Percentiles rank a stretch among this genome's conserved stretches.
These are phyloP conservation scores for Saksenaea oblongispora DNA, from an alignment of 371 early-diverging fungal species.

Conservation along the genomic window DNA sequence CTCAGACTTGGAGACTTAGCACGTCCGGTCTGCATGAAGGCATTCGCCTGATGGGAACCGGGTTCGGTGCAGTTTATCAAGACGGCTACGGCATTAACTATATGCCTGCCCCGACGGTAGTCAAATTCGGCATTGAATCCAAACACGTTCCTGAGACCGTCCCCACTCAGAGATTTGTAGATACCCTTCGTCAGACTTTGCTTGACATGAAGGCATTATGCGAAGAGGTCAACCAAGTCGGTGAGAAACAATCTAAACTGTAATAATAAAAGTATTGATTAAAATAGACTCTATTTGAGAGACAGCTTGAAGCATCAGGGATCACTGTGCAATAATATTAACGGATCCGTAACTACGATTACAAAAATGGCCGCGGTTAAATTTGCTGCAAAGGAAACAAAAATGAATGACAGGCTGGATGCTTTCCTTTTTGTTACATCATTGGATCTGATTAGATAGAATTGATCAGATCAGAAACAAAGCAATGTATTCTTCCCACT, in stretches of 20 bases:
- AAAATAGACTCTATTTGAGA: too few relatives aligned
- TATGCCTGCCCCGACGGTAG: conserved; percentile 59
- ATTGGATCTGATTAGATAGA: neutral
- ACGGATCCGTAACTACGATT: too few relatives aligned
- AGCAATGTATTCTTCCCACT: neutral
- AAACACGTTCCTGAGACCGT: conserved; percentile 58
- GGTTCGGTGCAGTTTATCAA: conserved; percentile 73
- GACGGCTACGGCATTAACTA: conserved; percentile 94
- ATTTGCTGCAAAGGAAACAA: too few relatives aligned
- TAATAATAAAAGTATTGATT: neutral
- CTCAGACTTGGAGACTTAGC: conserved; percentile 69
- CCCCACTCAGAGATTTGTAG: conserved; percentile 48
- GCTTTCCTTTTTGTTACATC: neutral
- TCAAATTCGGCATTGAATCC: conserved; percentile 84
- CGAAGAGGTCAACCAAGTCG: conserved; percentile 25
- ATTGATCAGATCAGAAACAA: neutral
- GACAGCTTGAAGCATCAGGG: too few relatives aligned
- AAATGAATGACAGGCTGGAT: too few relatives aligned
- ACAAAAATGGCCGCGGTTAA: too few relatives aligned
- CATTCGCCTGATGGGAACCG: conserved; percentile 73
- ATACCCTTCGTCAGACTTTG: conserved; percentile 45
- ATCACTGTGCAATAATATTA: too few relatives aligned
- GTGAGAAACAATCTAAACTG: neutral
- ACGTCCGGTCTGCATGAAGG: conserved; percentile 80
- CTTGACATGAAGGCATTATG: conserved; percentile 57